Evolutionary conservation across 2,329 filamentous ascomycete species (phyloP).

Genomic region (Aspergillus sp.): DNA sequence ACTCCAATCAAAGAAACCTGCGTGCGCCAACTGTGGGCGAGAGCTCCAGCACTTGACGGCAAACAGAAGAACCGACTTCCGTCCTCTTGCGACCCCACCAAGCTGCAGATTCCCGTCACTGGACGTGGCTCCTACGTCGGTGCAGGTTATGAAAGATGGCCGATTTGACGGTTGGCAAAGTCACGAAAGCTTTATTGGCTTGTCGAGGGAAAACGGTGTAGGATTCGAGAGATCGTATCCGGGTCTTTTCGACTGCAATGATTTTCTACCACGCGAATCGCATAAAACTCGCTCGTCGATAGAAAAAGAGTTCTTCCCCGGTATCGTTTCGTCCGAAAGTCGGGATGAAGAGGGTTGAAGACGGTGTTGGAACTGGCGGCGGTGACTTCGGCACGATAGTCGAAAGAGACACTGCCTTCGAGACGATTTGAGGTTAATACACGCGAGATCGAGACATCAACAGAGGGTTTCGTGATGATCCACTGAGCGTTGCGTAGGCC

Average conservation of each 20-base stretch:
- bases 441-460: background rate
- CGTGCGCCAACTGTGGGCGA: conserved; percentile 22
- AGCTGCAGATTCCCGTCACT: conserved; percentile 26
- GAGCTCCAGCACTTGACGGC: conserved; percentile 24
- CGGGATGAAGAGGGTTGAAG: background rate
- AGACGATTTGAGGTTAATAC: background rate
- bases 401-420: background rate
- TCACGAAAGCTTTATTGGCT: conserved; percentile 8
- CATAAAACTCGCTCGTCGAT: conserved; percentile 20
- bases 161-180: conserved; percentile 6
- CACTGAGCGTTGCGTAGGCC: conserved; percentile 2
- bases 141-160: conserved; percentile 6
- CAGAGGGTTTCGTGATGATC: conserved; percentile 1
- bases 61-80: conserved; percentile 25
- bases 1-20: conserved; percentile 21
- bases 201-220: background rate
- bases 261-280: conserved; percentile 25
- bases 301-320: background rate
- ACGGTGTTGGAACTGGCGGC: background rate
- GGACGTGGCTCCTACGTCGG: conserved; percentile 21
- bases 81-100: conserved; percentile 31
- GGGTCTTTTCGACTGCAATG: conserved; percentile 2
- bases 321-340: background rate
- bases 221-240: background rate
- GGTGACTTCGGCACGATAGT: background rate